Base-by-base conservation (phyloP, 1,284 basidiomycete species). In the Mrakiaceae sp. region DNA sequence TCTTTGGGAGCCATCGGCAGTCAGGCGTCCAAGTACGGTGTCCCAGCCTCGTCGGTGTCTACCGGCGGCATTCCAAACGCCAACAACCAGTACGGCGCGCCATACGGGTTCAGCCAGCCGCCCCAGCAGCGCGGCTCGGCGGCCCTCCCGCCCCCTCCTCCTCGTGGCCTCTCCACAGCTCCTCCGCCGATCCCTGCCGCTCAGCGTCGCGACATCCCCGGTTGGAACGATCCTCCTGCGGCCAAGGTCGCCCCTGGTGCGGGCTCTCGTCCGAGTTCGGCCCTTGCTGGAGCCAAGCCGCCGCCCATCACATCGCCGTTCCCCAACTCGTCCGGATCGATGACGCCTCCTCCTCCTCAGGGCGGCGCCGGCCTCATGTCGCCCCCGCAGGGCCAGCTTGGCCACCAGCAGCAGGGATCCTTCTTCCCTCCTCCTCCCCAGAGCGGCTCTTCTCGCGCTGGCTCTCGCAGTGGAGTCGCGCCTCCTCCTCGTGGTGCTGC, bases 151-250 rank as follows among this genome's bases (percentile, higher is more conserved):
- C 55, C 71, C 14, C 71, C 74, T 16, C 72, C 74, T 55, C 72
- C 71, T 27, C 67, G 67, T 4, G 62, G 78, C 77, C 27, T 79
- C 79, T 58, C 75, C 75, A 55, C 75, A 44, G 75, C 76, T 1
- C 77, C 75, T n/a, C 75, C 78, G 11, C 73, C 68, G 14, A 68
- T 76, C 27, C 72, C 77, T 2, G 76, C 74, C 9, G 72, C 75
- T 42, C 72, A 73, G 60, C 71, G 76, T 42, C 76, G 78, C 53
- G 87, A 87, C 67, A 84, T 86, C 54, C 83, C 84, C 9, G 90
- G 90, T 0, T 98, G 93, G 93, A 98, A 98, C 72, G 94, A 98
- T 71, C 84, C 88, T 0, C 91, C 90, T 2, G 76, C 78, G 4
- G 74, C 76, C 0, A 70, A 67, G 12, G 70, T 81, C 12, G 68